Percentiles rank a stretch among this genome's conserved stretches.
Evolutionary conservation across 1,284 basidiomycete species (phyloP).

Genomic region (Ustilago loliicola): DNA sequence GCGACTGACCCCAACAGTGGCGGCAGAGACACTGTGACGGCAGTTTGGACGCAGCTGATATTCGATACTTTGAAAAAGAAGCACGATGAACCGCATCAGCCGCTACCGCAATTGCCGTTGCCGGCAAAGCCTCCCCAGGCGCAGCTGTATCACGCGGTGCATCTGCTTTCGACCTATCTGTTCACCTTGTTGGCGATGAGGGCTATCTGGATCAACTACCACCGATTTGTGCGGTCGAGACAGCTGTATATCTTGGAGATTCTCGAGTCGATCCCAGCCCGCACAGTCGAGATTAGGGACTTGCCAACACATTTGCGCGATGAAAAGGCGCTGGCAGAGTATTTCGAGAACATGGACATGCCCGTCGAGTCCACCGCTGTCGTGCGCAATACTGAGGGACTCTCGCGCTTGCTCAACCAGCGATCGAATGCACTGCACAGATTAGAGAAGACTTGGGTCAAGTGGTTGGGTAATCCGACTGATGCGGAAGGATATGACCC

Average conservation of each 20-base stretch:
- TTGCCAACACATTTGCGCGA: conserved; percentile 85
- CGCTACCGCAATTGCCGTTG: conserved; percentile 56
- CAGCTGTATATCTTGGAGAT: conserved; percentile 94
- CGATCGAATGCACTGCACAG: conserved; percentile 82
- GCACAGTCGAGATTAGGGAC: conserved; percentile 88
- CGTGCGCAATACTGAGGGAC: conserved; percentile 82
- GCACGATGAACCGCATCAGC: conserved; percentile 31
- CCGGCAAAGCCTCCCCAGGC: conserved; percentile 49
- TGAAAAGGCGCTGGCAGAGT: conserved; percentile 87
- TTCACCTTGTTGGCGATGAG: conserved; percentile 88
- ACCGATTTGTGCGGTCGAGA: conserved; percentile 87
- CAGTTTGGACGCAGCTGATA: conserved; percentile 37
- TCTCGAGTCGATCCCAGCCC: conserved; percentile 90
- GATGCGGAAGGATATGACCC: conserved; percentile 81
- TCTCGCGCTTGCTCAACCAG: conserved; percentile 81
- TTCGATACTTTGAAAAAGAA: conserved; percentile 25
- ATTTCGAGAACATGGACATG: conserved; percentile 79
- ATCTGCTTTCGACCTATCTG: conserved; percentile 91
- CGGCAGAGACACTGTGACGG: conserved; percentile 17
- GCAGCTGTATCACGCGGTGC: conserved; percentile 74
- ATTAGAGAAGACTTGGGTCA: conserved; percentile 85
- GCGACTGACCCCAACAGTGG: conserved; percentile 23
- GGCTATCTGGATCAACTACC: conserved; percentile 89
- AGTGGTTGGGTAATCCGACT: conserved; percentile 92
- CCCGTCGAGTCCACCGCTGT: conserved; percentile 90